Percentiles rank a stretch among this genome's conserved stretches.
Conservation (phyloP, 1,284 basidiomycete species). For the Sphagnurus paluster region DNA sequence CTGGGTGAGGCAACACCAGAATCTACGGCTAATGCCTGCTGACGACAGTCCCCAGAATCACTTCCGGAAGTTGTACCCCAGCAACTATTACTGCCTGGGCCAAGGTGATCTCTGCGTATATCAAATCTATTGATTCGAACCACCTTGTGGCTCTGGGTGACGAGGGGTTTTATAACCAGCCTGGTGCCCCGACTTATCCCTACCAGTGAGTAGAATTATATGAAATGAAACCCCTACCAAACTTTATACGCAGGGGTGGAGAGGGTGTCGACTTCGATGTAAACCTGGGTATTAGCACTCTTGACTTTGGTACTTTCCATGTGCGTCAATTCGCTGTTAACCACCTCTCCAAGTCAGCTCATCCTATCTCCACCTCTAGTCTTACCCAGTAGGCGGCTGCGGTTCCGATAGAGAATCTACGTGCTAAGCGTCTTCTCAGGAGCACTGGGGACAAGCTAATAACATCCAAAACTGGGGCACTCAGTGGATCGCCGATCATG, state of each 20-base stretch:
- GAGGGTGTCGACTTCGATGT: conserved; percentile 62
- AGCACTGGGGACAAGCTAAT: conserved; percentile 45
- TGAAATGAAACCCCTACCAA: background rate
- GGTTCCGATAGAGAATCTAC: background rate
- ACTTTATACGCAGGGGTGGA: conserved; percentile 35
- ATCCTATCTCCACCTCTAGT: conserved; percentile 27
- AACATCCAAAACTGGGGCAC: conserved; percentile 45
- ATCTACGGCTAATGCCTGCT: too few species aligned
- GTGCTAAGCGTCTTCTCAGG: conserved; percentile 19
- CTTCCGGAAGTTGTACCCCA: conserved; percentile 46
- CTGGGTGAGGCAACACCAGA: conserved; percentile 28
- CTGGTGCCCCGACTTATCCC: conserved; percentile 44
- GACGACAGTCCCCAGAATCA: conserved; percentile 17
- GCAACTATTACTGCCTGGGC: conserved; percentile 54
- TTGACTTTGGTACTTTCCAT: conserved; percentile 70
- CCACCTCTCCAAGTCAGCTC: background rate
- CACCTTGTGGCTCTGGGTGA: conserved; percentile 61
- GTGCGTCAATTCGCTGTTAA: conserved; percentile 32
- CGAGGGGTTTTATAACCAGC: conserved; percentile 61
- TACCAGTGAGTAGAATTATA: conserved; percentile 44
- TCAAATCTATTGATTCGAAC: conserved; percentile 56
- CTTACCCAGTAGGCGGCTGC: conserved; percentile 38
- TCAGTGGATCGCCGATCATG: conserved; percentile 61
- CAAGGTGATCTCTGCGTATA: conserved; percentile 48
- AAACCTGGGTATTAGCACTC: conserved; percentile 53